These are phyloP conservation scores for Ganoderma lingzhi DNA, from an alignment of 1,284 basidiomycete species.

Conservation along the genomic window DNA sequence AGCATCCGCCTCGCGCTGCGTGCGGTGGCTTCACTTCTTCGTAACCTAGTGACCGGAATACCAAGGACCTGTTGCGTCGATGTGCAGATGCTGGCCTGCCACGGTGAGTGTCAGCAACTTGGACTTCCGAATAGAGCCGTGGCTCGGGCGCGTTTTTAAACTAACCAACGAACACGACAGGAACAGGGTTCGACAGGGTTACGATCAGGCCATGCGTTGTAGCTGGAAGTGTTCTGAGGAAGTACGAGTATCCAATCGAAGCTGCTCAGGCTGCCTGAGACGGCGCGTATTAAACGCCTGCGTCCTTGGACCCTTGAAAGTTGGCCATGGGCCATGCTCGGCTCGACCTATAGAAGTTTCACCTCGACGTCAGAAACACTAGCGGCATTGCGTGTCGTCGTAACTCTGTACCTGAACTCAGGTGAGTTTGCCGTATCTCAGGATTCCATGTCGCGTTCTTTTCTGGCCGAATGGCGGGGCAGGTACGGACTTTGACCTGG, in stretches of 20 bases:
- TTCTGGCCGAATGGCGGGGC: background rate
- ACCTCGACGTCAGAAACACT: conserved; percentile 3
- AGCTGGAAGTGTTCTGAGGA: background rate
- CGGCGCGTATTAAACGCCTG: background rate
- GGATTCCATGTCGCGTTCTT: background rate
- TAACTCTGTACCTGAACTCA: background rate
- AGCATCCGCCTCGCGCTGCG: background rate
- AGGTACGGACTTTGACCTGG: background rate
- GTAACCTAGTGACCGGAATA: background rate
- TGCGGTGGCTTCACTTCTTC: background rate
- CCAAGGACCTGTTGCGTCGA: background rate
- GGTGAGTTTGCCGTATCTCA: background rate
- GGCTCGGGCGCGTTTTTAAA: no score
- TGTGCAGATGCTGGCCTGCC: background rate
- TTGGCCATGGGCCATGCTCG: background rate
- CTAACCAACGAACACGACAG: background rate
- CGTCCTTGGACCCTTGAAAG: background rate
- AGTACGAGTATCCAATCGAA: background rate
- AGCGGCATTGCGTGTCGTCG: background rate
- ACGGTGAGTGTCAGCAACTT: background rate
- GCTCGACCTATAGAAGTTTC: background rate
- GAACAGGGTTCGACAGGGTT: background rate
- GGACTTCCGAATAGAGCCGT: background rate
- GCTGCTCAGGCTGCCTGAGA: background rate
- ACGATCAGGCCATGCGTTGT: background rate